Percentiles rank a stretch among this genome's conserved stretches.
Evolutionary conservation across 768 basidiomycete species (phyloP).

Genomic region (Pulveroboletus sp.): DNA sequence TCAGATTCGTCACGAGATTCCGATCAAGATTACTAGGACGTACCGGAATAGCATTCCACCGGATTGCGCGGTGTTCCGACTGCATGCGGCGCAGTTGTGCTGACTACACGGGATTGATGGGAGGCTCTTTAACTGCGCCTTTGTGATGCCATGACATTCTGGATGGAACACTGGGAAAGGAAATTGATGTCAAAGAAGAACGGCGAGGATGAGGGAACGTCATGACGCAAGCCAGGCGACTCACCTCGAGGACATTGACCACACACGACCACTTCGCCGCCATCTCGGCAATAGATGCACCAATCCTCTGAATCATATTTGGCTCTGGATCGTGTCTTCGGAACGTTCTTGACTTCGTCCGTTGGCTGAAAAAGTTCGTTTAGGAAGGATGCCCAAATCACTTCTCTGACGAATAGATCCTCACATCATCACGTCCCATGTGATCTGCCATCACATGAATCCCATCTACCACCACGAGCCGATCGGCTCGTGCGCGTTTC

Average conservation of each 20-base stretch:
- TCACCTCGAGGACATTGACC: constrained; percentile 51
- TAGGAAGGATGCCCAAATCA: neutral
- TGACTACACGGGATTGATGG: constrained; percentile 41
- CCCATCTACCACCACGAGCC: constrained; percentile 38
- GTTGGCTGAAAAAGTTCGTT: constrained; percentile 14
- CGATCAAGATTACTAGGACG: neutral
- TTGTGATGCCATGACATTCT: constrained; percentile 41
- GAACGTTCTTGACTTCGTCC: constrained; percentile 9
- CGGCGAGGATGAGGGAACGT: constrained; percentile 4
- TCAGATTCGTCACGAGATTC: neutral
- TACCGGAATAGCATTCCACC: constrained; percentile 62
- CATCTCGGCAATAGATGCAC: constrained; percentile 58
- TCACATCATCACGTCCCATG: constrained; percentile 28
- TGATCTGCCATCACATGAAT: constrained; percentile 31
- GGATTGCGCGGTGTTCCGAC: constrained; percentile 40
- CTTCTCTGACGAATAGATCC: constrained; percentile 21
- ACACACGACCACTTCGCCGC: constrained; percentile 51
- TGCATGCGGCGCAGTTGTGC: constrained; percentile 46
- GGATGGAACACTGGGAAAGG: constrained; percentile 49
- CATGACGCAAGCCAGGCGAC: constrained; percentile 5
- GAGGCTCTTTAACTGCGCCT: constrained; percentile 26
- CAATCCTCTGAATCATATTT: constrained; percentile 53
- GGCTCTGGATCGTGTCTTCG: constrained; percentile 31
- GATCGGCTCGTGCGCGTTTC: constrained; percentile 40
- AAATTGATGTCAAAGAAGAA: neutral